phyloP scores from a whole-genome alignment of 192 early-diverging fungal species.

The Pilobolus umbonatus region DNA sequence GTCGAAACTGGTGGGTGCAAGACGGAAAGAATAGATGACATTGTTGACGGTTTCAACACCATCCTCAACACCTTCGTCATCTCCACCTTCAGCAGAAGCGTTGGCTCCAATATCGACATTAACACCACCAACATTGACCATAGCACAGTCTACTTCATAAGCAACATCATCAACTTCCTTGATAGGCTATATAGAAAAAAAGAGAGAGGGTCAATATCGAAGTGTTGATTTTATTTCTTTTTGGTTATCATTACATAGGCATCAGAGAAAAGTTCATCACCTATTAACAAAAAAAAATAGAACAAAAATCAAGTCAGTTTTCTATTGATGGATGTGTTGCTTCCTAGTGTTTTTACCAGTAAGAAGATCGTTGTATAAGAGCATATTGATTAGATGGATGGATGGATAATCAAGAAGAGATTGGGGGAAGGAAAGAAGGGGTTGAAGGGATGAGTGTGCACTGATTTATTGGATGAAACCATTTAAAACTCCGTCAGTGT shows the following conservation, averaged over 20 bases:
- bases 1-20: conserved; percentile 71
- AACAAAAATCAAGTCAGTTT: not conserved
- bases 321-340: no score
- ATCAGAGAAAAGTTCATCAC: conserved; percentile 89
- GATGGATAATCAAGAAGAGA: not conserved
- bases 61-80: conserved; percentile 63
- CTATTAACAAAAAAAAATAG: conserved; percentile 35
- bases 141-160: conserved; percentile 77
- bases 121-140: conserved; percentile 59
- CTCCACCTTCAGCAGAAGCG: conserved; percentile 80
- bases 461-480: no score
- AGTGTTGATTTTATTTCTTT: not conserved
- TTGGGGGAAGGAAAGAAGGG: no score
- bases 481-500: no score
- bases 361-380: no score
- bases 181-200: conserved; percentile 33
- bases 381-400: not conserved
- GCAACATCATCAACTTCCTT: conserved; percentile 57
- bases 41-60: conserved; percentile 70
- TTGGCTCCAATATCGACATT: conserved; percentile 91
- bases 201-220: not conserved
- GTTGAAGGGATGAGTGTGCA: no score
- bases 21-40: conserved; percentile 77
- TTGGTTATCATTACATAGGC: conserved; percentile 50
- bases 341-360: no score